Evolutionary conservation across 169 alveolate genomes (phyloP), one percentile per base, ranked within the genome.

Genomic region (Cryptosporidium sp.): DNA sequence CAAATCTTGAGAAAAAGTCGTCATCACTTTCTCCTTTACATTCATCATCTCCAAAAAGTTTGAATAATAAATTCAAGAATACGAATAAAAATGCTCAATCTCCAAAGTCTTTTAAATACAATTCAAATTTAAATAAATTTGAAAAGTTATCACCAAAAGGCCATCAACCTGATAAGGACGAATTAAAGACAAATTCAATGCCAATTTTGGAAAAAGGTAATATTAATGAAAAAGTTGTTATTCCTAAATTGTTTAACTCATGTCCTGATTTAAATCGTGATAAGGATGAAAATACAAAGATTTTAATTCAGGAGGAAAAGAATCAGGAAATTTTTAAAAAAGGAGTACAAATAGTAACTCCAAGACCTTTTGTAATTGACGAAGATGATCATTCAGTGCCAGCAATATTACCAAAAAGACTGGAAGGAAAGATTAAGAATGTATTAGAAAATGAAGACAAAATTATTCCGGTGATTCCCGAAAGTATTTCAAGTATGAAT

Each of bases 391-490:
- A 73, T 26, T 33, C 71, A 52, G 29, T 73, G 18, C 86, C 86
- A 10, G 58, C 10, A 55, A 14, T 51, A 7, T 43, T 73, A 73
- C 86, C 86, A 33, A 73, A 52, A 52, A 73, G 55, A 59, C 39
- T 73, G 31, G 86, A 73, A 41, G 51, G 51, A 12, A 73, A 73
- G 37, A 73, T 73, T 33, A 73, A 26, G 6, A n/a, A 59, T 31
- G 62, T 52, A 55, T 43, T 73, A 33, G 71, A 73, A 33, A 35
- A 73, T 80, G 75, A 80, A 12, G 68, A 65, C 37, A 41, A 73
- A 26, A 39, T 65, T 33, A 80, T 80, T 80, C 89, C 89, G 3
- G 89, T 80, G n/a, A 65, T 80, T 59, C 89, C 89, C 12, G 35
- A 59, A 29, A 41, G 26, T 62, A 35, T 23, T n/a, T 31, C 50